These are phyloP conservation scores for Ramularia collo-cygni DNA, from an alignment of 2,329 filamentous ascomycete species.

Conservation along the genomic window DNA sequence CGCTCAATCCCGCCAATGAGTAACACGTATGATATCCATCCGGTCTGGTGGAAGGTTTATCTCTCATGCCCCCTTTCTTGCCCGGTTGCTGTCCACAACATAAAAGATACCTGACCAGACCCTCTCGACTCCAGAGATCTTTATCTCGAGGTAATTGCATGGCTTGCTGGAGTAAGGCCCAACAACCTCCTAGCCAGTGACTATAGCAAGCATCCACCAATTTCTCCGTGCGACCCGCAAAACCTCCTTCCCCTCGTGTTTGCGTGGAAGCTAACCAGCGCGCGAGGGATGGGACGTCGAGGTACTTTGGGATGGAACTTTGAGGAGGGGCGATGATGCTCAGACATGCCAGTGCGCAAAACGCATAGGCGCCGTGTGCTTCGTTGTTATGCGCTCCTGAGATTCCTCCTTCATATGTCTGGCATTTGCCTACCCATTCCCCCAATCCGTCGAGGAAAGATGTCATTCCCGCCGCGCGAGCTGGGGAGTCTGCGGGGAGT, in stretches of 20 bases:
- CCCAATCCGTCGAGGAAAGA: slow-evolving; percentile 66
- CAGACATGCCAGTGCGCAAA: slow-evolving; percentile 85
- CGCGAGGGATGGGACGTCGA: slow-evolving; percentile 70
- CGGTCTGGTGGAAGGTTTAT: slow-evolving; percentile 86
- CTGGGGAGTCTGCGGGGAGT: slow-evolving; percentile 66
- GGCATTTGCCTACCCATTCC: slow-evolving; percentile 78
- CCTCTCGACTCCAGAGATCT: slow-evolving; percentile 71
- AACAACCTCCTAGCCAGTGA: slow-evolving; percentile 95
- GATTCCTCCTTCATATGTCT: slow-evolving; percentile 93
- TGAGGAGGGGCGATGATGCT: slow-evolving; percentile 77
- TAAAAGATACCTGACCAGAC: slow-evolving; percentile 81
- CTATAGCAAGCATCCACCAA: slow-evolving; percentile 97
- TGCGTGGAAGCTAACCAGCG: slow-evolving; percentile 88
- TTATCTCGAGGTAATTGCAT: slow-evolving; percentile 44
- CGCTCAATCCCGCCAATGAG: slow-evolving; percentile 77
- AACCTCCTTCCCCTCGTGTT: slow-evolving; percentile 84
- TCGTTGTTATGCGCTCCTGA: slow-evolving; percentile 78
- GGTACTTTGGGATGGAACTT: slow-evolving; percentile 64
- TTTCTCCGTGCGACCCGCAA: slow-evolving; percentile 93
- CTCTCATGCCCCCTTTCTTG: slow-evolving; percentile 71
- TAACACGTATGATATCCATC: slow-evolving; percentile 95
- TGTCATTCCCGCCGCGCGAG: slow-evolving; percentile 53
- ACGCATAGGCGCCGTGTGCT: slow-evolving; percentile 94
- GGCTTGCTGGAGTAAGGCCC: slow-evolving; percentile 80
- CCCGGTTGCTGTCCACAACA: slow-evolving; percentile 70